phyloP scores from a whole-genome alignment of 495 filamentous ascomycete genomes.

The Neurospora intermedia region DNA sequence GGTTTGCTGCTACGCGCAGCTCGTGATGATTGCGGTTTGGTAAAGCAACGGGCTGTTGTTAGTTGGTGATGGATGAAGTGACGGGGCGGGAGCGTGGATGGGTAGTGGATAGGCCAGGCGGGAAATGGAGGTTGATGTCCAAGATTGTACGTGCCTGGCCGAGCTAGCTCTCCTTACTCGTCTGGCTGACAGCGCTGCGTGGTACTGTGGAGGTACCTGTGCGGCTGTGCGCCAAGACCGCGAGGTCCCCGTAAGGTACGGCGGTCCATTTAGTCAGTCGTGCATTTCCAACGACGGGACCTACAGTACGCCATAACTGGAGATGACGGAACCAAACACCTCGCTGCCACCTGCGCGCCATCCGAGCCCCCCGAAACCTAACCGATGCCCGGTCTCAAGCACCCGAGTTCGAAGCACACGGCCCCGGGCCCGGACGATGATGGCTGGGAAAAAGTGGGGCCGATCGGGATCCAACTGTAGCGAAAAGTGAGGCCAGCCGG shows the following conservation, averaged over 20 bases:
- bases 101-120: neutral
- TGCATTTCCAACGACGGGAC: neutral
- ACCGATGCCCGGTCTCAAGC: neutral
- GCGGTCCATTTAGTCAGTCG: slow-evolving; percentile 1
- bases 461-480: neutral
- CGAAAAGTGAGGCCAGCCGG: neutral
- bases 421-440: neutral
- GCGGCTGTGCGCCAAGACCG: slow-evolving; percentile 15
- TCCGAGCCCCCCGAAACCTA: neutral
- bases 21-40: slow-evolving; percentile 6
- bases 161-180: slow-evolving; percentile 12
- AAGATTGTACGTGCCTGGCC: slow-evolving; percentile 24
- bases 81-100: slow-evolving; percentile 4
- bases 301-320: neutral
- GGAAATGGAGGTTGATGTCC: slow-evolving; percentile 14
- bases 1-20: slow-evolving; percentile 16
- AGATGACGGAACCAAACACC: neutral
- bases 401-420: neutral
- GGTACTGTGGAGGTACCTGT: neutral
- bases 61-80: slow-evolving; percentile 5
- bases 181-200: neutral
- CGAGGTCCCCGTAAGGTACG: slow-evolving; percentile 9
- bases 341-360: neutral
- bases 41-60: slow-evolving; percentile 2
- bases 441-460: neutral